A percentile compares a stretch with the other conserved stretches of the same genome.
phyloP scores from a whole-genome alignment of 1,284 basidiomycete species.

The Tausonia pullulans region DNA sequence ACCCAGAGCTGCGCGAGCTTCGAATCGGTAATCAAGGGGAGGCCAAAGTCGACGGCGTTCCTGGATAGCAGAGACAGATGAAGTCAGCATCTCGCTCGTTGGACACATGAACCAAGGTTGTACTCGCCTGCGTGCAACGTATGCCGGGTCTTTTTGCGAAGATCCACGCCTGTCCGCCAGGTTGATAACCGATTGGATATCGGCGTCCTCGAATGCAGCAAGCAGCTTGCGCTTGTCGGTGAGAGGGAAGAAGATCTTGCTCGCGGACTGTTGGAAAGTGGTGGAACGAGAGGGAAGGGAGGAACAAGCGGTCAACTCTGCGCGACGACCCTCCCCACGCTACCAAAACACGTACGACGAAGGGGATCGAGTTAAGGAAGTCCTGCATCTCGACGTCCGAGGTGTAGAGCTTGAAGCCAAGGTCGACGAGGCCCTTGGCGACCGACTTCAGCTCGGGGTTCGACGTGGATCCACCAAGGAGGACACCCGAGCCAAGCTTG shows the following conservation, averaged over 20 bases:
- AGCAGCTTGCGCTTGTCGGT: slow-evolving; percentile 81
- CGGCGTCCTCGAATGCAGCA: not conserved
- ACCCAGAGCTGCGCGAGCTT: slow-evolving; percentile 62
- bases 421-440: slow-evolving; percentile 60
- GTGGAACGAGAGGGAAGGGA: slow-evolving; percentile 33
- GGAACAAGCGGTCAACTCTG: too few species aligned
- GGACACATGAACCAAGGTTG: not conserved
- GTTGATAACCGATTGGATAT: slow-evolving; percentile 88
- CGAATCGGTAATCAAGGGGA: slow-evolving; percentile 83
- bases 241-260: slow-evolving; percentile 91
- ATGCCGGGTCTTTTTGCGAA: slow-evolving; percentile 82
- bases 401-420: slow-evolving; percentile 89
- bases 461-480: slow-evolving; percentile 73
- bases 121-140: slow-evolving; percentile 67
- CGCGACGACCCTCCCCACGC: too few species aligned
- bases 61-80: slow-evolving; percentile 33
- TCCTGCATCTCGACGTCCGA: slow-evolving; percentile 69
- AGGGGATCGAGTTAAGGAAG: slow-evolving; percentile 69
- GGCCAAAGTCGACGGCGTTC: slow-evolving; percentile 84
- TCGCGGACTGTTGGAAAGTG: slow-evolving; percentile 36
- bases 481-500: slow-evolving; percentile 63
- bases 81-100: slow-evolving; percentile 6
- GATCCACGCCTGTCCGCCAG: slow-evolving; percentile 70
- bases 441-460: slow-evolving; percentile 72
- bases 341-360: slow-evolving; percentile 28